Percentiles rank a stretch among this genome's conserved stretches.
These are phyloP conservation scores for Massospora cicadina DNA, from an alignment of 371 early-diverging fungal genomes.

Conservation along the genomic window DNA sequence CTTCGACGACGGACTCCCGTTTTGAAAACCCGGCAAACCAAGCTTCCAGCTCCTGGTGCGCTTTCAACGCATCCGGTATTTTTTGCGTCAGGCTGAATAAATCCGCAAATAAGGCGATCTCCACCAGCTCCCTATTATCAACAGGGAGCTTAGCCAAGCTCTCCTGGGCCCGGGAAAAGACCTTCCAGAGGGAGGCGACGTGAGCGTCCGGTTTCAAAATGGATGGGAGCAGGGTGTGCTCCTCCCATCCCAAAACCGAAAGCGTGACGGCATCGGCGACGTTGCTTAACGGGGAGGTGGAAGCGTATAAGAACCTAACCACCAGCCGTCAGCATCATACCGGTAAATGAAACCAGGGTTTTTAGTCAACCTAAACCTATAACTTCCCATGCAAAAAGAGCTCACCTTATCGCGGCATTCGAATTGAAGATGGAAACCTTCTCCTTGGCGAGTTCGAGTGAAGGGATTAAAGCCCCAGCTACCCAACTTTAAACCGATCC, in stretches of 20 bases:
- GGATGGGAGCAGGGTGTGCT: background rate
- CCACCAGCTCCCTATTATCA: background rate
- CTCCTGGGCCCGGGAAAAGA: background rate
- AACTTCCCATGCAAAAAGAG: background rate
- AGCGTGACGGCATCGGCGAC: background rate
- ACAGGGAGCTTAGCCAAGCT: background rate
- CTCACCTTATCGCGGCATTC: background rate
- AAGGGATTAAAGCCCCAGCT: background rate
- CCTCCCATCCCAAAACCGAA: background rate
- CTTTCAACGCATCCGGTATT: background rate
- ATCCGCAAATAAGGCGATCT: background rate
- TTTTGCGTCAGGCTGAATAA: background rate
- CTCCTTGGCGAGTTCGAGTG: constrained; percentile 4
- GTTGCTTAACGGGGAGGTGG: background rate
- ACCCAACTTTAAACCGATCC: background rate
- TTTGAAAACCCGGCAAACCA: background rate
- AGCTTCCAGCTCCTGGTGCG: background rate
- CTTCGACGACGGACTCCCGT: background rate
- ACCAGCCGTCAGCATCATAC: too few species aligned
- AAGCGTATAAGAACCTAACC: background rate
- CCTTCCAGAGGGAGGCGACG: background rate
- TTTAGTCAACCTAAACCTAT: too few species aligned
- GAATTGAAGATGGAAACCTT: constrained; percentile 5
- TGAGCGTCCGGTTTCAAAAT: background rate
- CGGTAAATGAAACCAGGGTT: too few species aligned